Percentiles rank a stretch among this genome's conserved stretches.
phyloP scores from a whole-genome alignment of 192 early-diverging fungal genomes.

The Entomortierella lignicola region DNA sequence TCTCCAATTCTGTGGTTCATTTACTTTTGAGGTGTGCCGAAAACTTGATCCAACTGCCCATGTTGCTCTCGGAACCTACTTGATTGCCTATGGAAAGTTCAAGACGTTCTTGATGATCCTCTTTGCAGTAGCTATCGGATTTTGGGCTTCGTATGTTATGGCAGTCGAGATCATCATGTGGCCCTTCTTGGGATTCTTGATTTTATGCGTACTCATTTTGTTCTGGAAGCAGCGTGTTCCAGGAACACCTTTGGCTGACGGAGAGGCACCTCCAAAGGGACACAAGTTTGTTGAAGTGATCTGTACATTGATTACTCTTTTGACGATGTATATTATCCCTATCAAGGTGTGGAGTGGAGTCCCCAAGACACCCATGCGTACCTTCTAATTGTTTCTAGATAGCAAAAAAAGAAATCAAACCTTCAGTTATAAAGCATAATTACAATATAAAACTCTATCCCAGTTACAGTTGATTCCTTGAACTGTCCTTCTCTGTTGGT shows the following conservation, averaged over 20 bases:
- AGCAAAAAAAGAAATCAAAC: no score
- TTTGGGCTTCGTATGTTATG: constrained; percentile 50
- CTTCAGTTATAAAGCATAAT: no score
- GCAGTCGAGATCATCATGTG: constrained; percentile 53
- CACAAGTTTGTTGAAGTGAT: constrained; percentile 48
- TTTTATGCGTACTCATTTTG: constrained; percentile 29
- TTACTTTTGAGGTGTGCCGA: constrained; percentile 51
- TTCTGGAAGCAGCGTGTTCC: constrained; percentile 35
- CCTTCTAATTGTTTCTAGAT: no score
- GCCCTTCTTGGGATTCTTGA: constrained; percentile 51
- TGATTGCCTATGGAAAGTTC: constrained; percentile 47
- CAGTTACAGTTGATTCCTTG: no score
- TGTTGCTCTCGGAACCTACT: constrained; percentile 34
- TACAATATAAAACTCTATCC: no score
- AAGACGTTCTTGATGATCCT: constrained; percentile 49
- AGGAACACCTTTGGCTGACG: constrained; percentile 32
- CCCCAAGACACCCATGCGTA: constrained; percentile 46
- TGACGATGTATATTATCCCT: constrained; percentile 54
- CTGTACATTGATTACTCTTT: constrained; percentile 41
- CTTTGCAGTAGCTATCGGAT: constrained; percentile 31
- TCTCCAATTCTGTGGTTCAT: constrained; percentile 45
- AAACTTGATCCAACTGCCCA: constrained; percentile 52
- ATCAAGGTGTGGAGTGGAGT: constrained; percentile 51
- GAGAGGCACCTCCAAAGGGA: constrained; percentile 33
- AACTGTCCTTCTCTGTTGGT: no score